These are phyloP conservation scores for Fusarium palustre DNA, from an alignment of 2,329 filamentous ascomycete genomes.

Conservation along the genomic window DNA sequence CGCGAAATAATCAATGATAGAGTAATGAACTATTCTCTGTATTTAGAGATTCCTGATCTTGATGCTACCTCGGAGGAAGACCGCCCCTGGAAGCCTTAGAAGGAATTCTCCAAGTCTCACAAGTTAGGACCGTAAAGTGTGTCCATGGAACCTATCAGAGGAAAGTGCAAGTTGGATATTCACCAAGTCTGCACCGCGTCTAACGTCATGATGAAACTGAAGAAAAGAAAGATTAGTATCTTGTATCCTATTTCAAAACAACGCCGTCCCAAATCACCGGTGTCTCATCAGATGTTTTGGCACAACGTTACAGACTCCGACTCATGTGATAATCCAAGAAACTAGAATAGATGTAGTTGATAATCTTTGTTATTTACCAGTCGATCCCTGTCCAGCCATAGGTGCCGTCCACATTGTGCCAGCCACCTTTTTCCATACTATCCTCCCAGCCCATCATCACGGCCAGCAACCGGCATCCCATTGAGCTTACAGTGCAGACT, in stretches of 20 bases:
- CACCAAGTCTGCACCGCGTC: background rate
- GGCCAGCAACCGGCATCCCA: slow-evolving; percentile 78
- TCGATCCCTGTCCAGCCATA: slow-evolving; percentile 69
- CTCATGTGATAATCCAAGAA: background rate
- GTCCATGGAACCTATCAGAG: background rate
- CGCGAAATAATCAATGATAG: background rate
- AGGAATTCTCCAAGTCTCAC: background rate
- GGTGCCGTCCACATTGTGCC: slow-evolving; percentile 83
- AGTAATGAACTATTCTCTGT: background rate
- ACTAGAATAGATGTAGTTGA: background rate
- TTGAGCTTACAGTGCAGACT: slow-evolving; percentile 80
- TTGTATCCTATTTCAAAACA: slow-evolving; percentile 26
- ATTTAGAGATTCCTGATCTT: background rate
- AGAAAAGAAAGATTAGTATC: slow-evolving; percentile 29
- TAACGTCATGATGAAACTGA: background rate
- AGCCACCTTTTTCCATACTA: slow-evolving; percentile 69
- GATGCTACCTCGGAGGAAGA: background rate
- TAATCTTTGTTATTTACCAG: slow-evolving; percentile 43
- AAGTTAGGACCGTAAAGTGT: background rate
- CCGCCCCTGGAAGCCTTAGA: too few relatives aligned
- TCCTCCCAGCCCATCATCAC: slow-evolving; percentile 90
- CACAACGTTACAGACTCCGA: background rate
- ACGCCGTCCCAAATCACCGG: slow-evolving; percentile 38
- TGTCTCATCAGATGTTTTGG: slow-evolving; percentile 19
- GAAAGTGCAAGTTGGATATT: background rate